Evolutionary conservation across 2,329 filamentous ascomycete genomes (phyloP), one percentile per base, ranked within the genome.

Genomic region (Epichloe gansuensis): DNA sequence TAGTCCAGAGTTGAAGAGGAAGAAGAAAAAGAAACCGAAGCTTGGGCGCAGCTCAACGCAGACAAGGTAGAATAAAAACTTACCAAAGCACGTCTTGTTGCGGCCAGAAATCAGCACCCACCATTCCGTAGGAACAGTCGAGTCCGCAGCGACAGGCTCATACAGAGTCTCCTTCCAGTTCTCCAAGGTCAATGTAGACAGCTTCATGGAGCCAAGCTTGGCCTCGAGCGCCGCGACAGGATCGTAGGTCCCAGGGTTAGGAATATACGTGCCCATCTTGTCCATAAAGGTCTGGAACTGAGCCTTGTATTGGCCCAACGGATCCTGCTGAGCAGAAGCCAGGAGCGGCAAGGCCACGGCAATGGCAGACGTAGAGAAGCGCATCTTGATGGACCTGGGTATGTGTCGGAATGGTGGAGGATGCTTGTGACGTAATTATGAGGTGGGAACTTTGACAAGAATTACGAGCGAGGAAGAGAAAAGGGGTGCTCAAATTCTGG

Each of bases 11-110:
- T 47, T 9, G 40, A 21, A 23, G 8, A 36, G 52, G 51, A 38
- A 40, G 51, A 38, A 40, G 50, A 46, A 21, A 51, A n/a, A 17
- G 1, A 17, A 31, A 4, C 27, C 17, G 8, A 31, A 31, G 27
- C 27, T 31, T 1, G 27, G 27, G 27, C 9, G 27, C 27, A 31
- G 27, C 8, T 31, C 27, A 31, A 31, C 27, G 51, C 31, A 38
- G 49, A 47, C 21, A 51, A n/a, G 27, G 27, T 31, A 31, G 27
- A 31, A 31, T 27, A 38, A 27, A n/a, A 44, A 23, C 74, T 53
- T 70, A 81, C 78, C 77, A 63, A 77, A 84, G 71, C 87, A 91
- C 35, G 86, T 89, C 71, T 82, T 84, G 74, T 90, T 89, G 59
- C 84, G 75, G 52, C 87, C 87, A 9, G 82, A 86, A 58, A 88